phyloP scores from a whole-genome alignment of 305 asterid genomes.

The Solanum aculeatissimum region DNA sequence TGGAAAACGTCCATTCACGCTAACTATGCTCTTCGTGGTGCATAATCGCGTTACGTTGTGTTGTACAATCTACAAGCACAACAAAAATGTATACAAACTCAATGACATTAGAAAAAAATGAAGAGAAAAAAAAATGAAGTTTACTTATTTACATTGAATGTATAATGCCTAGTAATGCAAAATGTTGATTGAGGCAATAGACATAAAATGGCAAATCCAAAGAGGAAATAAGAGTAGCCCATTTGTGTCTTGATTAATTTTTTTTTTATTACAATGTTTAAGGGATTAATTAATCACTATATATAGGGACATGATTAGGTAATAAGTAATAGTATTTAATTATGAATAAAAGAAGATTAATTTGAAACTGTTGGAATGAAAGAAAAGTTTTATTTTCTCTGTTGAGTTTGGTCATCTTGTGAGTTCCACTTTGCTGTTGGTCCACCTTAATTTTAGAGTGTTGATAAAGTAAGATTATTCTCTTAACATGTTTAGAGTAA shows the following conservation, averaged over 20 bases:
- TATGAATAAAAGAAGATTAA: background rate
- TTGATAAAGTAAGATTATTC: constrained; percentile 30
- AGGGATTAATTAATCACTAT: background rate
- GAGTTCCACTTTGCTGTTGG: constrained; percentile 23
- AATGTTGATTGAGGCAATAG: constrained; percentile 25
- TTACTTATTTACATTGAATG: constrained; percentile 34
- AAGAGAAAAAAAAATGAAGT: background rate
- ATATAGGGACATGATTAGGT: constrained; percentile 30
- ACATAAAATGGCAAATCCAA: constrained; percentile 13
- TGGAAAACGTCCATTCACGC: constrained; percentile 47
- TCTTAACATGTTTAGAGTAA: background rate
- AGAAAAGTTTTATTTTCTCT: constrained; percentile 4
- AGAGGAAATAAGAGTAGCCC: constrained; percentile 4
- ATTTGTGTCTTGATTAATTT: background rate
- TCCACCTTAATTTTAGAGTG: constrained; percentile 54
- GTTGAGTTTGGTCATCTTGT: constrained; percentile 9
- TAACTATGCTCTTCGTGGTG: constrained; percentile 32
- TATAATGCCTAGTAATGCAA: constrained; percentile 39
- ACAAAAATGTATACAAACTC: background rate
- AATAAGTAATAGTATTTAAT: background rate
- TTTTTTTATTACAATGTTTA: background rate
- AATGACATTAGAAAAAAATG: background rate
- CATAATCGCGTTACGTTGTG: constrained; percentile 44
- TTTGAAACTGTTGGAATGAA: background rate
- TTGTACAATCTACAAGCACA: constrained; percentile 21